Conservation (phyloP, 768 basidiomycete species). For the Tylopilus sp. region DNA sequence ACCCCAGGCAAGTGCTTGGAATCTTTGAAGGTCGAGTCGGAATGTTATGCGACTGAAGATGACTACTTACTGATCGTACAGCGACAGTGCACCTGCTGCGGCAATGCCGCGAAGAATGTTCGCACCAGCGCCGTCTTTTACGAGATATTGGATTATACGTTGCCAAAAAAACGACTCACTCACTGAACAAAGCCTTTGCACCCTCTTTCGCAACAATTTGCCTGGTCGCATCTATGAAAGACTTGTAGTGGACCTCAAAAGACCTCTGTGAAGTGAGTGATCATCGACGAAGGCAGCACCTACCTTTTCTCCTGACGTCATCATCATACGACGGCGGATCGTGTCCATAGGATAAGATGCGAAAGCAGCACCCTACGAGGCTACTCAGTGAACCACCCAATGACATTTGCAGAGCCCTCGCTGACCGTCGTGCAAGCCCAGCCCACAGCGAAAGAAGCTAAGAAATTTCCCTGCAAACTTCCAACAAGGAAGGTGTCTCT, state of each 20-base stretch:
- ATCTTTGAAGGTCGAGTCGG: slow-evolving; percentile 16
- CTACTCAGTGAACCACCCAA: background rate
- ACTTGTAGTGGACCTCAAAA: slow-evolving; percentile 35
- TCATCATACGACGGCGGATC: slow-evolving; percentile 46
- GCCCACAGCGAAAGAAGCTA: slow-evolving; percentile 40
- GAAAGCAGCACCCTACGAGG: slow-evolving; percentile 33
- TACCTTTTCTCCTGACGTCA: slow-evolving; percentile 39
- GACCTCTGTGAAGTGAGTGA: background rate
- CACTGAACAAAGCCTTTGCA: slow-evolving; percentile 35
- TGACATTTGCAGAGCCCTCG: background rate
- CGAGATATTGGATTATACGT: background rate
- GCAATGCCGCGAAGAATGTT: slow-evolving; percentile 54
- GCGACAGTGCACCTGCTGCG: slow-evolving; percentile 50
- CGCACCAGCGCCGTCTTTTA: slow-evolving; percentile 56
- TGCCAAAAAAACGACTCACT: slow-evolving; percentile 5
- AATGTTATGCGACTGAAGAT: background rate
- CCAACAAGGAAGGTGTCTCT: slow-evolving; percentile 39
- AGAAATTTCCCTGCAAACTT: slow-evolving; percentile 36
- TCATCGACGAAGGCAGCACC: background rate
- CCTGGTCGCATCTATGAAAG: slow-evolving; percentile 37
- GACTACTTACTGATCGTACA: slow-evolving; percentile 52
- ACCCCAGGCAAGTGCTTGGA: slow-evolving; percentile 54
- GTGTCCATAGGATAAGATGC: slow-evolving; percentile 44
- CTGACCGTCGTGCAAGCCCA: slow-evolving; percentile 40
- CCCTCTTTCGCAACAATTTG: slow-evolving; percentile 43